Percentiles rank a stretch among this genome's conserved stretches.
Evolutionary conservation across 2,329 filamentous ascomycete genomes (phyloP).

Genomic region (Epichloe typhina): DNA sequence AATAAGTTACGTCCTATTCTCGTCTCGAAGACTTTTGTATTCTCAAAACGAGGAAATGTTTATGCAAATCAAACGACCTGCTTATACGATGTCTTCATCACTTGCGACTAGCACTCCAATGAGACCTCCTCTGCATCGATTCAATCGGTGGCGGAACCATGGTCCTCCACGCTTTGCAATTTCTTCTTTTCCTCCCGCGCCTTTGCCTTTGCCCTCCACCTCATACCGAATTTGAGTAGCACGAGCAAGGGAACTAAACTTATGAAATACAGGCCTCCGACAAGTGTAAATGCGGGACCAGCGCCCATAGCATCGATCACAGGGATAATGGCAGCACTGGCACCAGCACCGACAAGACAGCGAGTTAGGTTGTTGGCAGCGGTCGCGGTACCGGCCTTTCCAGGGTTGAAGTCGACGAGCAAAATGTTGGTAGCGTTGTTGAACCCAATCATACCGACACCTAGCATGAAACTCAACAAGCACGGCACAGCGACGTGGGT

Average conservation of each 20-base stretch:
- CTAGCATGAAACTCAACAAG: slow-evolving; percentile 32
- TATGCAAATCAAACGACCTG: no score
- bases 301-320: slow-evolving; percentile 35
- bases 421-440: slow-evolving; percentile 40
- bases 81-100: no score
- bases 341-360: slow-evolving; percentile 40
- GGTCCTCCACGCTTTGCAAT: slow-evolving; percentile 1
- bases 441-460: slow-evolving; percentile 37
- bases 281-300: slow-evolving; percentile 38
- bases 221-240: slow-evolving; percentile 28
- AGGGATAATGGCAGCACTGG: slow-evolving; percentile 36
- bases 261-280: slow-evolving; percentile 28
- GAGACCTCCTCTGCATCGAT: no score
- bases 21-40: no score
- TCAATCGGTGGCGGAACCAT: no score
- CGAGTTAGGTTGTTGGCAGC: slow-evolving; percentile 43
- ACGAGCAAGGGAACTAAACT: slow-evolving; percentile 26
- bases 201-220: slow-evolving; percentile 26
- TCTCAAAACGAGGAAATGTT: no score
- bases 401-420: slow-evolving; percentile 42
- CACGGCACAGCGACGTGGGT: slow-evolving; percentile 32
- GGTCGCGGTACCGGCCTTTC: slow-evolving; percentile 37
- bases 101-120: no score
- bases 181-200: slow-evolving; percentile 14
- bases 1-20: no score